Evolutionary conservation across 2,329 filamentous ascomycete genomes (phyloP).

Genomic region (Nemania diffusa): DNA sequence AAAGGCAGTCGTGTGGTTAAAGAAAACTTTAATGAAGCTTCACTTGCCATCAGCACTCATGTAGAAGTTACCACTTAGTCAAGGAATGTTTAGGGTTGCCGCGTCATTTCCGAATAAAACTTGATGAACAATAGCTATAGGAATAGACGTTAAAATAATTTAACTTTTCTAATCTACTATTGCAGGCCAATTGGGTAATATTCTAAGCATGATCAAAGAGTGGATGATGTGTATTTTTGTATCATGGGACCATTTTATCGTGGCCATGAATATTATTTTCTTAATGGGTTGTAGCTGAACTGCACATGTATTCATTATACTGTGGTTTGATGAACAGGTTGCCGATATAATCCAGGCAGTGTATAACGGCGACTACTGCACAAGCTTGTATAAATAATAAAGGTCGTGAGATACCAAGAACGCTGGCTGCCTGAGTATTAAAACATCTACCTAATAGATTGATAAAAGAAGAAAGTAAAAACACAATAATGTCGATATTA

Average conservation of each 20-base stretch:
- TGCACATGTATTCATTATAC: not conserved
- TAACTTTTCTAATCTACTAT: not conserved
- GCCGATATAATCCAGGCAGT: not conserved
- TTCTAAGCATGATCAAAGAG: not conserved
- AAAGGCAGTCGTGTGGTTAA: not conserved
- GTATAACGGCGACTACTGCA: not conserved
- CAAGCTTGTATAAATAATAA: not conserved
- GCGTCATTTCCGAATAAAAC: not conserved
- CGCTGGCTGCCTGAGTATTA: not conserved
- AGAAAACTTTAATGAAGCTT: not conserved
- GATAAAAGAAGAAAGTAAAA: not conserved
- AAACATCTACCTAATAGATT: not conserved
- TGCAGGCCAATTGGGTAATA: not conserved
- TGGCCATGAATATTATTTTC: not conserved
- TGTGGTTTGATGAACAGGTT: not conserved
- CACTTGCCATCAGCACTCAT: not conserved
- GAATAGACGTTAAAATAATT: not conserved
- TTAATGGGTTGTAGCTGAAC: not conserved
- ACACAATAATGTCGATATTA: too few species aligned
- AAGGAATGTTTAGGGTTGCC: not conserved
- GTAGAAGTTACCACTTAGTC: not conserved
- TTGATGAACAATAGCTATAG: not conserved
- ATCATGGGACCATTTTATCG: not conserved
- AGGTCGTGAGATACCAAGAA: not conserved
- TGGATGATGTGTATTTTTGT: not conserved